Conservation (phyloP, 495 filamentous ascomycete genomes). For the Penicillium paxilli region DNA sequence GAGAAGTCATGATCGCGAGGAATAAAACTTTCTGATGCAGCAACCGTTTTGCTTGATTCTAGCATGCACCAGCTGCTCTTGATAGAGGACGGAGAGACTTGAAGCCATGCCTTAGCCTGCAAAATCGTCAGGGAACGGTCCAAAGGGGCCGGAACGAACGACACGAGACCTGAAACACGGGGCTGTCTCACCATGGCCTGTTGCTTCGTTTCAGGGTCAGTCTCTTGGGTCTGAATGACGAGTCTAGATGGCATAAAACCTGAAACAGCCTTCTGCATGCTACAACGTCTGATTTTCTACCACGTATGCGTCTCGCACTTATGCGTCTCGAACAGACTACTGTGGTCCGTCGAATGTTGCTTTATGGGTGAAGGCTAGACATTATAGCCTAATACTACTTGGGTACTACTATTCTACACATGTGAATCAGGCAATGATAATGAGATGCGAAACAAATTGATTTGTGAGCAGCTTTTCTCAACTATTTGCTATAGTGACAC, state of each 20-base stretch:
- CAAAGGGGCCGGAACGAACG: slow-evolving; percentile 1
- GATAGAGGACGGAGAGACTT: neutral
- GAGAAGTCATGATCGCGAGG: neutral
- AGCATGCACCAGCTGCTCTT: no score
- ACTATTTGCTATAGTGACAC: neutral
- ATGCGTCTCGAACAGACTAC: neutral
- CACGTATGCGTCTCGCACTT: neutral
- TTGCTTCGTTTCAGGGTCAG: slow-evolving; percentile 4
- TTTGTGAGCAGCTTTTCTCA: neutral
- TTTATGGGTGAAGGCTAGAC: no score
- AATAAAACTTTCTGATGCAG: neutral
- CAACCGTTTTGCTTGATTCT: neutral
- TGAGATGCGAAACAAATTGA: slow-evolving; percentile 20
- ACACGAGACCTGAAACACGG: slow-evolving; percentile 5
- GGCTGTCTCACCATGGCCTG: slow-evolving; percentile 5
- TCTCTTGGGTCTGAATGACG: neutral
- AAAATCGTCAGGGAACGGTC: neutral
- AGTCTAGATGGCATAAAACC: neutral
- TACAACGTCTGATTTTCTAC: no score
- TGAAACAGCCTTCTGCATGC: slow-evolving; percentile 4
- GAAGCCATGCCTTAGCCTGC: neutral
- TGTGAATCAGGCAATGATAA: no score
- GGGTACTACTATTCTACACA: no score
- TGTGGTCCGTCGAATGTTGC: no score
- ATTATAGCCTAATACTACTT: no score